Conservation (phyloP, 305 asterid species). For the Fraxinus sp. region DNA sequence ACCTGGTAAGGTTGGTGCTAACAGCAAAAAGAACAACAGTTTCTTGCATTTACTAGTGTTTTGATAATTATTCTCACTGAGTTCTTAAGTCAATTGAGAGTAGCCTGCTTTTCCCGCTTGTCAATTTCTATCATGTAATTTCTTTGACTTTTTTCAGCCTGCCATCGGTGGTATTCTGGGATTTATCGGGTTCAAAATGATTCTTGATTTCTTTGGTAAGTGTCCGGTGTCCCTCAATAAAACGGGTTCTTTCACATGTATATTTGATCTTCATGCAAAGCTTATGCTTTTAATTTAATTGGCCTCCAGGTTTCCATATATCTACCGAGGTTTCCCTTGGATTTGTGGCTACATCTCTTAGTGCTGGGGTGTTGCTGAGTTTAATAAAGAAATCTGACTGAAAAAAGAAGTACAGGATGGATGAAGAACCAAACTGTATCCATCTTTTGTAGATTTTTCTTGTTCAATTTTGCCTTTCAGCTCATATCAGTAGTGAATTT, state of each 20-base stretch:
- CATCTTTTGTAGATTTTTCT: not conserved
- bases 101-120: not conserved
- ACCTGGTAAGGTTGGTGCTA: not conserved
- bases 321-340: constrained; percentile 84
- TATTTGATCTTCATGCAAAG: not conserved
- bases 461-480: not conserved
- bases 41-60: not conserved
- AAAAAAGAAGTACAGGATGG: not conserved
- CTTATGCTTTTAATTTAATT: not conserved
- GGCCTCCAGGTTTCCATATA: constrained; percentile 61
- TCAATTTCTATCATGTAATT: not conserved
- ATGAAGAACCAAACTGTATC: not conserved
- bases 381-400: constrained; percentile 53
- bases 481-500: not conserved
- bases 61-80: not conserved
- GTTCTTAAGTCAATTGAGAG: not conserved
- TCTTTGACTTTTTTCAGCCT: constrained; percentile 42
- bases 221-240: constrained; percentile 17
- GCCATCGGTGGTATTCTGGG: constrained; percentile 78
- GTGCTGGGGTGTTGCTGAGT: constrained; percentile 70
- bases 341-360: constrained; percentile 64
- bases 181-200: constrained; percentile 85
- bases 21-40: not conserved
- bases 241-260: not conserved
- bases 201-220: constrained; percentile 87